Evolutionary conservation across 2,329 filamentous ascomycete species (phyloP).

Genomic region (Calonectria henricotiae): DNA sequence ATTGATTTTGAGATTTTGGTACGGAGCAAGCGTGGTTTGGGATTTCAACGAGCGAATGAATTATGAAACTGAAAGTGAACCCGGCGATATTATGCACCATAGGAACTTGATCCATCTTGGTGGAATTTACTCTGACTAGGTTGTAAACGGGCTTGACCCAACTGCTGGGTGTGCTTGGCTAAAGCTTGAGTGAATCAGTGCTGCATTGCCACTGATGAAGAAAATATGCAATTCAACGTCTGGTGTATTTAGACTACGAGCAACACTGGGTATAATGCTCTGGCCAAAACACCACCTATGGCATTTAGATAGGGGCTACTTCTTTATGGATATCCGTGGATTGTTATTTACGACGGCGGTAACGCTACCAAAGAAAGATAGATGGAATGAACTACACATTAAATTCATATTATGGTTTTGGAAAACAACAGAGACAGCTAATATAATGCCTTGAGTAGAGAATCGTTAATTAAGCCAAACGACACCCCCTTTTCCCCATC

Average conservation of each 20-base stretch:
- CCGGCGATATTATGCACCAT: not conserved
- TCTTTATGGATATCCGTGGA: too few relatives aligned
- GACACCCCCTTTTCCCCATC: not conserved
- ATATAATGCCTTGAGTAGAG: not conserved
- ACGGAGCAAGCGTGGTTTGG: not conserved
- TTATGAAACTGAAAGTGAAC: not conserved
- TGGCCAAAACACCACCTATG: too few relatives aligned
- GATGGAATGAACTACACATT: not conserved
- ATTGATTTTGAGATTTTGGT: not conserved
- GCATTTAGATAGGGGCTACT: too few relatives aligned
- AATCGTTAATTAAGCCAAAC: not conserved
- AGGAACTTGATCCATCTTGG: not conserved
- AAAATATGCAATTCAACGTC: not conserved
- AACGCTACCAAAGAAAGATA: not conserved
- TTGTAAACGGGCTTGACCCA: not conserved
- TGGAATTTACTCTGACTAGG: not conserved
- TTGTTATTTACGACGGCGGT: not conserved
- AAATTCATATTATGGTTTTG: not conserved
- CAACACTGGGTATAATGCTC: too few relatives aligned
- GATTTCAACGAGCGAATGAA: not conserved
- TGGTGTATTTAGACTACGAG: not conserved
- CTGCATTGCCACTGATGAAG: not conserved
- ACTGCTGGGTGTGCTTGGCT: not conserved
- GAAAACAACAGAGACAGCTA: not conserved
- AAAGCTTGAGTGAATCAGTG: too few relatives aligned